Conservation (phyloP, 371 early-diverging fungal genomes). For the Rhizomucor miehei region DNA sequence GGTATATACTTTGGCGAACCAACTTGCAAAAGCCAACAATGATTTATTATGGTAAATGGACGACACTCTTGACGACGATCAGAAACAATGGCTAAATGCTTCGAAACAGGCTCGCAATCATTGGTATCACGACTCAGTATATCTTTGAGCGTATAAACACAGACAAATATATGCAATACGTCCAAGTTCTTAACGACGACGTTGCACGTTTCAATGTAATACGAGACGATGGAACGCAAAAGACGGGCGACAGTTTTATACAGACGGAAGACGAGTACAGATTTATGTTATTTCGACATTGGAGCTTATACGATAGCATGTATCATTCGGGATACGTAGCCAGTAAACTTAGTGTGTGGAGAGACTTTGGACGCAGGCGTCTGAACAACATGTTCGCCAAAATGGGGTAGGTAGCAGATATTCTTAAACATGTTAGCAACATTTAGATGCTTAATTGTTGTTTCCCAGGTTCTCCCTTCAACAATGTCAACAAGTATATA, state of each 20-base stretch:
- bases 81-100: background rate
- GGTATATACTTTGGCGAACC: slow-evolving; percentile 54
- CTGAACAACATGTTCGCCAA: slow-evolving; percentile 80
- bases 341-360: slow-evolving; percentile 84
- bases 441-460: background rate
- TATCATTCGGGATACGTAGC: slow-evolving; percentile 83
- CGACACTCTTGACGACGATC: background rate
- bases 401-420: slow-evolving; percentile 65
- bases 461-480: slow-evolving; percentile 59
- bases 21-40: slow-evolving; percentile 56
- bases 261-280: slow-evolving; percentile 68
- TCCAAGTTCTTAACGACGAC: slow-evolving; percentile 58
- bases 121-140: slow-evolving; percentile 71
- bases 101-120: slow-evolving; percentile 60
- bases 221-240: slow-evolving; percentile 5
- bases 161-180: slow-evolving; percentile 49
- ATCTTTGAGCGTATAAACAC: slow-evolving; percentile 63
- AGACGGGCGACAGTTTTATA: slow-evolving; percentile 19
- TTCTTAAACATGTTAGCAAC: slow-evolving; percentile 9
- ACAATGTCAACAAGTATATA: slow-evolving; percentile 68
- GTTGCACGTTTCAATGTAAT: slow-evolving; percentile 46
- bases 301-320: slow-evolving; percentile 88
- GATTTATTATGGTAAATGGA: slow-evolving; percentile 57
- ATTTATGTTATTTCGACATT: slow-evolving; percentile 86
- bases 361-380: slow-evolving; percentile 72